Evolutionary conservation across 140 eudicot genomes (phyloP).

Genomic region (Flaveria floridana): DNA sequence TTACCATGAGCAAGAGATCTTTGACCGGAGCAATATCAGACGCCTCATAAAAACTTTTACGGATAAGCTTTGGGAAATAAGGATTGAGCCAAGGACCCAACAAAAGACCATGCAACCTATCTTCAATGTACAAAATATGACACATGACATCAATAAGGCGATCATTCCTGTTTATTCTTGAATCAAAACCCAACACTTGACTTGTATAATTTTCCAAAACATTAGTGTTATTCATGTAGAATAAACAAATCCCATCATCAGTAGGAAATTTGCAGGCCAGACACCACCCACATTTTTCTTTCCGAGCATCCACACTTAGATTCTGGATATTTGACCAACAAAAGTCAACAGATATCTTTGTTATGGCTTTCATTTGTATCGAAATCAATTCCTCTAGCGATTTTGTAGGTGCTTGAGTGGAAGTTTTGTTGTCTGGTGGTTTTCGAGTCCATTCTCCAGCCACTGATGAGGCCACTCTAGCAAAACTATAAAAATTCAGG

Average conservation of each 20-base stretch:
- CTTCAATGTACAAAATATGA: conserved; percentile 73
- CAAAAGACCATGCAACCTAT: conserved; percentile 86
- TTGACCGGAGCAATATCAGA: conserved; percentile 50
- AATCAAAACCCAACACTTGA: conserved; percentile 47
- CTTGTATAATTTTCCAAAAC: conserved; percentile 44
- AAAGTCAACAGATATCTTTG: conserved; percentile 52
- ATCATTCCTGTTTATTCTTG: conserved; percentile 39
- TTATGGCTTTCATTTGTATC: conserved; percentile 64
- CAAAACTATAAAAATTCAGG: conserved; percentile 66
- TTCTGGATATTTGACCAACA: conserved; percentile 69
- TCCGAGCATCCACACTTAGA: conserved; percentile 45
- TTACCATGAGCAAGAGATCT: conserved; percentile 59
- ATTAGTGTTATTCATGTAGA: conserved; percentile 37
- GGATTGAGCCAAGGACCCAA: conserved; percentile 88
- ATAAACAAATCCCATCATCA: conserved; percentile 72
- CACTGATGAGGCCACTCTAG: conserved; percentile 63
- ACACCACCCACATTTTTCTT: conserved; percentile 98
- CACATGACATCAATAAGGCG: conserved; percentile 67
- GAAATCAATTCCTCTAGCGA: conserved; percentile 61
- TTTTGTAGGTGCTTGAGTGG: conserved; percentile 38
- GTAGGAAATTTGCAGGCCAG: conserved; percentile 70
- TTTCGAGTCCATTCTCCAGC: conserved; percentile 55
- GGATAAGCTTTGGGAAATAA: conserved; percentile 59
- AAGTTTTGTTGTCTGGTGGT: conserved; percentile 47
- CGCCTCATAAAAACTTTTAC: conserved; percentile 46